Percentiles rank a stretch among this genome's conserved stretches.
phyloP scores from a whole-genome alignment of 2,329 filamentous ascomycete species.

The Aspergillus fumigatus region DNA sequence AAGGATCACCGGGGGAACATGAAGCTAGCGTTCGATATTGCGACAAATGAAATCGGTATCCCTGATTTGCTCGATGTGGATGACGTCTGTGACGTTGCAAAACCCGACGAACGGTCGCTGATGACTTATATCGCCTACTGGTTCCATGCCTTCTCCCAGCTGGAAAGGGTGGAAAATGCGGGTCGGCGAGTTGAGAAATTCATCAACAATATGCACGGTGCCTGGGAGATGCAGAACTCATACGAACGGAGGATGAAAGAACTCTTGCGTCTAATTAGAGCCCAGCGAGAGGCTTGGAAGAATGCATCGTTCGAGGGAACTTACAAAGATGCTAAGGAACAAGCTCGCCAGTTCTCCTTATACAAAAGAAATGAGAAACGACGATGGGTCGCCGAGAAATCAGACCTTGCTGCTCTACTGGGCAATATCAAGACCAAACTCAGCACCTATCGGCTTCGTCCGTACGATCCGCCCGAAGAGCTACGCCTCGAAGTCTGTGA shows the following conservation, averaged over 20 bases:
- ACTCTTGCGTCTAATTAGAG: constrained; percentile 68
- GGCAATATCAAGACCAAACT: constrained; percentile 99
- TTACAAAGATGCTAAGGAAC: constrained; percentile 85
- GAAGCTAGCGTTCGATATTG: constrained; percentile 96
- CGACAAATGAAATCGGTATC: constrained; percentile 92
- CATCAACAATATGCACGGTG: constrained; percentile 96
- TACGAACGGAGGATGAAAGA: constrained; percentile 89
- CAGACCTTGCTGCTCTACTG: constrained; percentile 83
- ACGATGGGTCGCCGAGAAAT: constrained; percentile 96
- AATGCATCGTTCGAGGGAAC: constrained; percentile 81
- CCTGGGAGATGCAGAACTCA: constrained; percentile 98
- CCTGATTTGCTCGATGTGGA: constrained; percentile 94
- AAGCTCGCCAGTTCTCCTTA: constrained; percentile 73
- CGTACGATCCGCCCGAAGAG: constrained; percentile 85
- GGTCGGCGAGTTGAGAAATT: constrained; percentile 97
- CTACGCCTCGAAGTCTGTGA: constrained; percentile 79
- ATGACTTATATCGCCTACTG: constrained; percentile 99
- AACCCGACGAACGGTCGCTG: constrained; percentile 90
- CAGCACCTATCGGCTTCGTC: constrained; percentile 84
- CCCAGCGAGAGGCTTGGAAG: constrained; percentile 72
- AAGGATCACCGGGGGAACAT: constrained; percentile 92
- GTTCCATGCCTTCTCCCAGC: constrained; percentile 99
- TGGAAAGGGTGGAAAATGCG: constrained; percentile 97
- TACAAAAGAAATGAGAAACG: constrained; percentile 91
- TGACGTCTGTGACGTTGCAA: constrained; percentile 93